Evolutionary conservation across 1,139 yeast genomes (phyloP).

Genomic region (Yamadazyma aaseri): DNA sequence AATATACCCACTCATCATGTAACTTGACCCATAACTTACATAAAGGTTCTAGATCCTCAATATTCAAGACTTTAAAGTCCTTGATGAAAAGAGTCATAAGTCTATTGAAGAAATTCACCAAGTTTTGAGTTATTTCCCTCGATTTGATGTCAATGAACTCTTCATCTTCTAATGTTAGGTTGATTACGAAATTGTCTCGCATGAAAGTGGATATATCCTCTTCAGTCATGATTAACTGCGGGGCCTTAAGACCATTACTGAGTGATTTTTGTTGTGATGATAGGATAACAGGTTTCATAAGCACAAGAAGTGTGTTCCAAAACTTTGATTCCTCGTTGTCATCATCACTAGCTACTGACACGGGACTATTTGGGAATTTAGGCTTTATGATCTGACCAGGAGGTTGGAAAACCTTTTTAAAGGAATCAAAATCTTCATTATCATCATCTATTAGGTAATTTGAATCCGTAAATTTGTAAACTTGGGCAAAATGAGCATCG

Average conservation of each 20-base stretch:
- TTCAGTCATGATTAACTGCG: conserved; percentile 19
- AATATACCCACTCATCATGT: conserved; percentile 30
- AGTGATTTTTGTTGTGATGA: conserved; percentile 15
- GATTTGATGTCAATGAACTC: conserved; percentile 28
- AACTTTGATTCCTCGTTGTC: conserved; percentile 19
- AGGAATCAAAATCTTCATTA: conserved; percentile 30
- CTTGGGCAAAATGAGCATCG: conserved; percentile 33
- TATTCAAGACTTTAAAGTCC: conserved; percentile 18
- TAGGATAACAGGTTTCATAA: conserved; percentile 17
- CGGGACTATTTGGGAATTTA: conserved; percentile 14
- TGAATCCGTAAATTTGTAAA: conserved; percentile 42
- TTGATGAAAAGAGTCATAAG: conserved; percentile 23
- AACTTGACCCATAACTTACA: conserved; percentile 22
- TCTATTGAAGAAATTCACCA: conserved; percentile 25
- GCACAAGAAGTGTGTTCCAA: conserved; percentile 21
- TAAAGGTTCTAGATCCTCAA: conserved; percentile 7
- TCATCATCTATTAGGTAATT: conserved; percentile 32
- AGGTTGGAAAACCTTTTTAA: conserved; percentile 37
- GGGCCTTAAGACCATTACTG: conserved; percentile 14
- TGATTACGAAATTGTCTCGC: conserved; percentile 21
- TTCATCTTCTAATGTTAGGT: conserved; percentile 13
- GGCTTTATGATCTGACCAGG: conserved; percentile 38
- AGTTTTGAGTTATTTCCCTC: conserved; percentile 32
- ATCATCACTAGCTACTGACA: conserved; percentile 4
- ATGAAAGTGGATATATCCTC: conserved; percentile 34